Evolutionary conservation across 148 eudicot genomes (phyloP).

Genomic region (Rheum nobile): DNA sequence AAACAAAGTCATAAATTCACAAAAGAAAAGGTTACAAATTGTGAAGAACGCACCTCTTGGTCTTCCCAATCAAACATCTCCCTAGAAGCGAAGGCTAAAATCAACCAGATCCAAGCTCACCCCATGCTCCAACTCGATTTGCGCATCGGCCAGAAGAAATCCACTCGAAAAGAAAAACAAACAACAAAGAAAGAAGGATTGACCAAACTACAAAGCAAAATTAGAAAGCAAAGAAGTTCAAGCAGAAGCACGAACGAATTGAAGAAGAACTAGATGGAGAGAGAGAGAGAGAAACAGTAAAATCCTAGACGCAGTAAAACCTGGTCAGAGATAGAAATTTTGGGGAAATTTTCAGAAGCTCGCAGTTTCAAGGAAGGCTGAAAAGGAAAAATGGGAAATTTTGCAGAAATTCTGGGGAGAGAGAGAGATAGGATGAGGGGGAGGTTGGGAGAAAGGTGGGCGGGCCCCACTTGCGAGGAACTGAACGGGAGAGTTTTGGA

Average conservation of each 20-base stretch:
- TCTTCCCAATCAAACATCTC: slow-evolving; percentile 91
- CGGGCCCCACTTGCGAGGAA: neutral
- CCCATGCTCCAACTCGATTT: slow-evolving; percentile 14
- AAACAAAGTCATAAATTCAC: neutral
- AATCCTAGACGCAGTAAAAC: neutral
- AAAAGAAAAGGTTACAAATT: neutral
- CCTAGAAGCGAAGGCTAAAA: slow-evolving; percentile 16
- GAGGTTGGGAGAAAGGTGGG: neutral
- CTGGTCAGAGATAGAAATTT: neutral
- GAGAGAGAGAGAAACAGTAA: neutral
- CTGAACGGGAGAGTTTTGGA: neutral
- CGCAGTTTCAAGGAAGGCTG: neutral
- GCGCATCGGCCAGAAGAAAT: slow-evolving; percentile 13
- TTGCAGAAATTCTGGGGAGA: neutral
- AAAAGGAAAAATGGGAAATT: neutral
- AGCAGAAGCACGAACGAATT: neutral
- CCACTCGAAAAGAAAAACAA: neutral
- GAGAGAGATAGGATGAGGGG: neutral
- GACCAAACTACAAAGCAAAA: neutral
- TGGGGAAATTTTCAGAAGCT: too few species aligned
- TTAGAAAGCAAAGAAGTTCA: neutral
- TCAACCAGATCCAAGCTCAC: slow-evolving; percentile 10
- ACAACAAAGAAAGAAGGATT: too few species aligned
- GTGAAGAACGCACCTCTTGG: slow-evolving; percentile 40
- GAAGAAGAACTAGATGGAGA: neutral